These are phyloP conservation scores for Tetracladium setigerum DNA, from an alignment of 495 filamentous ascomycete species.

Conservation along the genomic window DNA sequence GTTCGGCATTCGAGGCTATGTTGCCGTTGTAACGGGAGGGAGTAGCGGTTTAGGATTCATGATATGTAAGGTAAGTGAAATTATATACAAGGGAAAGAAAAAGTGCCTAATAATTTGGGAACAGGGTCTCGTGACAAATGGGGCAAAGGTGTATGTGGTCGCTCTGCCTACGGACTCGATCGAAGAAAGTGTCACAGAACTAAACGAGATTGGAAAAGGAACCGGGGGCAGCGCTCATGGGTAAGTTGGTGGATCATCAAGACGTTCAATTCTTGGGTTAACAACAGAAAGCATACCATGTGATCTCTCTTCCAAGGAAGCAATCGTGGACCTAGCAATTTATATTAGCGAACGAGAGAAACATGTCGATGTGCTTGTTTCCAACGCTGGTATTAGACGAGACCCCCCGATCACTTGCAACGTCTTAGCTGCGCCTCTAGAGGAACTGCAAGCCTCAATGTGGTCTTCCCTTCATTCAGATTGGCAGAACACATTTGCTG, in stretches of 20 bases:
- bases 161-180: conserved; percentile 31
- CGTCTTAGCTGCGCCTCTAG: conserved; percentile 28
- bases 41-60: conserved; percentile 38
- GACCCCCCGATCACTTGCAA: conserved; percentile 33
- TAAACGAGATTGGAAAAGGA: conserved; percentile 25
- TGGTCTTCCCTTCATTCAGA: conserved; percentile 31
- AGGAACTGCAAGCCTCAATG: conserved; percentile 34
- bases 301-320: conserved; percentile 31
- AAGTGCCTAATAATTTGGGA: not conserved
- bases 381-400: conserved; percentile 37
- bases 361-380: conserved; percentile 34
- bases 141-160: conserved; percentile 35
- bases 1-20: conserved; percentile 28
- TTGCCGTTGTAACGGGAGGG: conserved; percentile 37
- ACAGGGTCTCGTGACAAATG: conserved; percentile 34
- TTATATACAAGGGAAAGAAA: not conserved
- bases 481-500: conserved; percentile 32
- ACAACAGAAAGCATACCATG: conserved; percentile 25
- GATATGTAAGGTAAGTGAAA: conserved; percentile 28
- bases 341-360: conserved; percentile 21
- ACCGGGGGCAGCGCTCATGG: conserved; percentile 29
- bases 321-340: conserved; percentile 22
- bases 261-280: not conserved
- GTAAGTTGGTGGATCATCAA: conserved; percentile 14
- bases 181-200: conserved; percentile 22